Base-by-base conservation (phyloP, 2,329 filamentous ascomycete species). In the Emmonsia crescens region DNA sequence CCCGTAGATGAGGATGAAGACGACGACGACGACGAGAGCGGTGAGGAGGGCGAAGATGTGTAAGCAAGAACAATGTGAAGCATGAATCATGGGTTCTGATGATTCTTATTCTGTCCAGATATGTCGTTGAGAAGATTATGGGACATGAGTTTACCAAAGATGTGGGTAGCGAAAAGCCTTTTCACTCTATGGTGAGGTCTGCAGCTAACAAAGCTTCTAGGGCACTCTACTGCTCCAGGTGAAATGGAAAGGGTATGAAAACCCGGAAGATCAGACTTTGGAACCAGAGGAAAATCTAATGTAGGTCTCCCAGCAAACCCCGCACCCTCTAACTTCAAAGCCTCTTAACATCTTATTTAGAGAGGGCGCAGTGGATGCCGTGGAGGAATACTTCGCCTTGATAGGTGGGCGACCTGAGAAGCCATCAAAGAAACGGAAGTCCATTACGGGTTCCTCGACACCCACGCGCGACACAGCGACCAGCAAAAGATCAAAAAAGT, bases 231-330 rank as follows among this genome's bases (percentile, higher is more conserved):
- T 73, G 42, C 72, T 78, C 24, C 65, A 72, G 8, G 76, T 80
- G 36, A 80, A 80, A 66, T 80, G 78, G 78, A 75, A 76, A 64
- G 77, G 76, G 5, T 80, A 78, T 59, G 71, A 76, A 1, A 68
- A 76, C 5, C 71, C 72, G 1, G 65, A 68, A n/a, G 77, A 80
- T 55, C 70, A 73, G 59, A 80, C 78, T 2, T 68, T 74, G 67
- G 78, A 80, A 62, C 77, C 77, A 1, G 77, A 80, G 66, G 73
- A 75, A 6, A 76, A 77, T 55, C 67, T 76, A 73, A 72, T 48
- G 46, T 46, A 61, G 31, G 51, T n/a, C 24, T 29, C 19, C 55
- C 31, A 24, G 21, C 31, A 38, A 16, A 21, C 10, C 52, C 49
- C 33, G 10, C 16, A 21, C 3, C 2, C n/a, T n/a, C 33, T 4